Evolutionary conservation across 2,329 filamentous ascomycete species (phyloP).

Genomic region (Cladosporium velox): DNA sequence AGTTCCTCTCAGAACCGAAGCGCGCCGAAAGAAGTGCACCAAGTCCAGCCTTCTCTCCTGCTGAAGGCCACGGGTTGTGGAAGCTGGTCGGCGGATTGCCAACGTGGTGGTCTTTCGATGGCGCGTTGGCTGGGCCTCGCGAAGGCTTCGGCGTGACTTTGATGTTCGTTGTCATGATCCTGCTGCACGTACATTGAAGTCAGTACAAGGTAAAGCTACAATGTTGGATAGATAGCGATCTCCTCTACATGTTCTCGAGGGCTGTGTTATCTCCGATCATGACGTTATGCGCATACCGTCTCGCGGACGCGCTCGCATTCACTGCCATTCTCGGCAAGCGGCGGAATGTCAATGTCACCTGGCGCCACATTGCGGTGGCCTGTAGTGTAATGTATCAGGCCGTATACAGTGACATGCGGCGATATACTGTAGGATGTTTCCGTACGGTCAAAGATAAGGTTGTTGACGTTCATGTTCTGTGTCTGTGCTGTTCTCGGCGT

Average conservation of each 20-base stretch:
- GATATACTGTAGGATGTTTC: not conserved
- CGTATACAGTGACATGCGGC: not conserved
- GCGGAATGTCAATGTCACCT: not conserved
- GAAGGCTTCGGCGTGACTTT: constrained; percentile 5
- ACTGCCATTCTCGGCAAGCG: not conserved
- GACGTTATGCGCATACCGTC: constrained; percentile 8
- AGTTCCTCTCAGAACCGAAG: constrained; percentile 46
- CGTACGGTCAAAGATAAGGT: not conserved
- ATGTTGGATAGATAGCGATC: not conserved
- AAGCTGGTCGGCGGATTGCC: constrained; percentile 49
- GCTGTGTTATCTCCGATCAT: constrained; percentile 6
- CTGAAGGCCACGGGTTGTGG: constrained; percentile 54
- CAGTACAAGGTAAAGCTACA: not conserved
- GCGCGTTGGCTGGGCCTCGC: not conserved
- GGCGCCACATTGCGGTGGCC: not conserved
- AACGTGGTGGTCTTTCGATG: constrained; percentile 43
- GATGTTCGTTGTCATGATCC: constrained; percentile 7
- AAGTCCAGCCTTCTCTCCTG: constrained; percentile 32
- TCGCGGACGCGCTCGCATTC: not conserved
- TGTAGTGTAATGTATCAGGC: not conserved
- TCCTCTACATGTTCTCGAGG: not conserved
- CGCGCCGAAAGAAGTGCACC: constrained; percentile 39
- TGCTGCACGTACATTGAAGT: not conserved
- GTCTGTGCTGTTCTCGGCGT: not conserved
- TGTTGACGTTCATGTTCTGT: not conserved